Base-by-base conservation (phyloP, 1,139 yeast genomes). In the Hanseniaspora gamundiae region DNA sequence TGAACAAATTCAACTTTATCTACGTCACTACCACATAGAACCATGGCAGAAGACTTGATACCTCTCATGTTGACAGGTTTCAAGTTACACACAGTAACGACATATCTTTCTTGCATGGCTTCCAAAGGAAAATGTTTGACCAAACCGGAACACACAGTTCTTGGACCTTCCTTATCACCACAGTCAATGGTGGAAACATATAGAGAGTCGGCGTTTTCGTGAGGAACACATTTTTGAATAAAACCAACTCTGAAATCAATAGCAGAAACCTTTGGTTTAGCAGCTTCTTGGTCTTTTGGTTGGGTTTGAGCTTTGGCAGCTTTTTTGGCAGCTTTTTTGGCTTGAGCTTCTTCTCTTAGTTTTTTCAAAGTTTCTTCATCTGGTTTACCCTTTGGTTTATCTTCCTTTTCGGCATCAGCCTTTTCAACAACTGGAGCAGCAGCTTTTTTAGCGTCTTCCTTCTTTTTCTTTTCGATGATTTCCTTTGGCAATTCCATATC, bases 141-240 rank as follows among this genome's bases (percentile, higher is more conserved):
- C 54, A 88, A 70, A 50, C 98, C 99, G 14, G 95, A 85, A 70
- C 98, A 93, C 44, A 93, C 95, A 40, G 96, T 93, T 71, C 99
- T 80, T 60, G 98, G 98, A 48, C 94, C 95, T 59, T 84, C 94
- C 52, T 72, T 88, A 58, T 91, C 98, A 52, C 98, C 99, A 73
- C 86, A 80, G 52, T 93, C 87, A 58, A 93, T 91, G 45, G 98
- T 91, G 29, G 97, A 88, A 49, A 91, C 94, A 63, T 93, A 93
- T 58, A 93, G 73, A 3, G 95, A 74, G 66, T 93, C 99, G 35
- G 98, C 99, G 62, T 93, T 93, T 50, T 98, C 98, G 68, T 93
- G 99, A 67, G 85, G 85, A 60, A 84, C 74, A 42, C 96, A 96
- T 71, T 91, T 91, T 69, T 88, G 88, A 59, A 93, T 93, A 73